A percentile compares a stretch with the other conserved stretches of the same genome.
phyloP scores from a whole-genome alignment of 805 yeast genomes.

The Suhomyces sp. region DNA sequence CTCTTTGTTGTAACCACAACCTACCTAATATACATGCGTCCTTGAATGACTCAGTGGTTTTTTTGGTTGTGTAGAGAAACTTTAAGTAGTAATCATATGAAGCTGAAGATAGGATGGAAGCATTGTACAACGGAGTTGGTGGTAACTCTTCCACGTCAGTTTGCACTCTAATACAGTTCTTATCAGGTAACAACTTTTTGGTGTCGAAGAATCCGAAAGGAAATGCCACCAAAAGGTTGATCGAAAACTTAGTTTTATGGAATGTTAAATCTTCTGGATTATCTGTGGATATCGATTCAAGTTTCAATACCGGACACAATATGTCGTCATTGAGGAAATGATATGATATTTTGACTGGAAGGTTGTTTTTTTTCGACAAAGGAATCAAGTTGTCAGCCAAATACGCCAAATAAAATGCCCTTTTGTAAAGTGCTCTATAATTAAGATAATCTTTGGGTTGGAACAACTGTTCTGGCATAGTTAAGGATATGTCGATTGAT shows the following conservation, averaged over 20 bases:
- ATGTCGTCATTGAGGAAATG: conserved; percentile 72
- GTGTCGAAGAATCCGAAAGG: conserved; percentile 69
- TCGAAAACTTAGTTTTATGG: conserved; percentile 63
- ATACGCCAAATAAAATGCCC: conserved; percentile 82
- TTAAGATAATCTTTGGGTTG: conserved; percentile 88
- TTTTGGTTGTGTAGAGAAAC: conserved; percentile 71
- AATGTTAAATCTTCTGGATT: conserved; percentile 52
- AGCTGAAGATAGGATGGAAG: conserved; percentile 69
- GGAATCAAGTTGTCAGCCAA: conserved; percentile 63
- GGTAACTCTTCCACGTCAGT: conserved; percentile 44
- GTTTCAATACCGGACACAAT: conserved; percentile 67
- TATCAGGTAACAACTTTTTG: conserved; percentile 73
- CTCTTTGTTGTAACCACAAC: conserved; percentile 88
- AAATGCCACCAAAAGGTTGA: conserved; percentile 71
- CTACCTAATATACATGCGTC: conserved; percentile 87
- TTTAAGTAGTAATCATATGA: conserved; percentile 68
- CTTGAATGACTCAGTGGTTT: conserved; percentile 73
- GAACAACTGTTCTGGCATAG: conserved; percentile 75
- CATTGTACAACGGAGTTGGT: conserved; percentile 86
- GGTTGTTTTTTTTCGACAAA: conserved; percentile 49
- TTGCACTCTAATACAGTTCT: conserved; percentile 78
- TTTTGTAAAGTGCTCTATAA: conserved; percentile 84
- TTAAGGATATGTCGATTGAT: conserved; percentile 73
- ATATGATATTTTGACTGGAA: conserved; percentile 62
- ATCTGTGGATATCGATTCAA: conserved; percentile 54